Conservation (phyloP, 2,329 filamentous ascomycete species). For the Monilinia fructigena region DNA sequence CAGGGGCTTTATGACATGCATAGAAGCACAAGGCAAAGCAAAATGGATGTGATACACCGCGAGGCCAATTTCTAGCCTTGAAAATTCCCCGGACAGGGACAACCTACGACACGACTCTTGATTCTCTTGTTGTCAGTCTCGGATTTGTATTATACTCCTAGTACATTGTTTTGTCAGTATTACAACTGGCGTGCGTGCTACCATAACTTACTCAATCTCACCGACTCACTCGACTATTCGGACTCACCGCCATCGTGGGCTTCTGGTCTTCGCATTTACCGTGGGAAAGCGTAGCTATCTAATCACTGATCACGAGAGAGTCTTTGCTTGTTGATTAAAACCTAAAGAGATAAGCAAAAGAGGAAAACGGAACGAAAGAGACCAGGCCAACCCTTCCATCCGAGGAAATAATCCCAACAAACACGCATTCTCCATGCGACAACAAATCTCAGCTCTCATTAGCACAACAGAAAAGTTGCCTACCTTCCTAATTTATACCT, state of each 20-base stretch:
- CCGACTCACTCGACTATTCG: background rate
- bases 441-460: background rate
- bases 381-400: slow-evolving; percentile 15
- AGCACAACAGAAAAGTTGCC: slow-evolving; percentile 10
- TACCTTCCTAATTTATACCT: slow-evolving; percentile 19
- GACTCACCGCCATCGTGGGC: slow-evolving; percentile 21
- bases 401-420: slow-evolving; percentile 19
- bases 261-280: background rate
- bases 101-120: slow-evolving; percentile 7
- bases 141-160: background rate
- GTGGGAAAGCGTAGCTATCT: slow-evolving; percentile 2
- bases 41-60: slow-evolving; percentile 1
- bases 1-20: slow-evolving; percentile 22
- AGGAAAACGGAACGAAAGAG: background rate
- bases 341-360: slow-evolving; percentile 6
- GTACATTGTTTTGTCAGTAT: background rate
- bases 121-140: slow-evolving; percentile 4
- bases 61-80: slow-evolving; percentile 21
- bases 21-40: slow-evolving; percentile 21
- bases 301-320: slow-evolving; percentile 18
- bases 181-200: slow-evolving; percentile 1
- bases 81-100: slow-evolving; percentile 12
- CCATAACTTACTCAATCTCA: background rate
- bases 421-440: background rate
- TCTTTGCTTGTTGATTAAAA: slow-evolving; percentile 1